phyloP scores from a whole-genome alignment of 805 yeast genomes.

The Starmerella vitae region DNA sequence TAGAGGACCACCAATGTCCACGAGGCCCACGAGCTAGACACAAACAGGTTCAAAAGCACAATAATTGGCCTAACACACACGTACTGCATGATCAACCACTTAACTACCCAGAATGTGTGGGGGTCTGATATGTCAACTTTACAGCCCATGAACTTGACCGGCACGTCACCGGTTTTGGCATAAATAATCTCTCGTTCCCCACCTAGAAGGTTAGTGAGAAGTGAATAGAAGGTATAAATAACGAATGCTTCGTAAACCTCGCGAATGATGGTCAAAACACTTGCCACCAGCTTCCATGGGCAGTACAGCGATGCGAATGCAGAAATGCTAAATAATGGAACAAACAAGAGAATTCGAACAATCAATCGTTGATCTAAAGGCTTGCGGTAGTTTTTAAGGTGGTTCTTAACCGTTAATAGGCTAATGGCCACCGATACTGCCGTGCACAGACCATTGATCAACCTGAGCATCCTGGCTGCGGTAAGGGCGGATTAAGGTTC shows the following conservation, averaged over 20 bases:
- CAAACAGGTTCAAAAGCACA: slow-evolving; percentile 36
- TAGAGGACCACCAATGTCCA: slow-evolving; percentile 49
- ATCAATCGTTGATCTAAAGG: slow-evolving; percentile 79
- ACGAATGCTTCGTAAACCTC: slow-evolving; percentile 95
- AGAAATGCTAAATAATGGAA: slow-evolving; percentile 66
- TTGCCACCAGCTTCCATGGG: slow-evolving; percentile 12
- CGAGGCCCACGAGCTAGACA: slow-evolving; percentile 15
- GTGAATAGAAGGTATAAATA: slow-evolving; percentile 78
- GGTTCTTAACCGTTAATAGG: slow-evolving; percentile 35
- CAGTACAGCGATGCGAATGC: slow-evolving; percentile 46
- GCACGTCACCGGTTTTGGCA: slow-evolving; percentile 53
- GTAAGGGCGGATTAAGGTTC: too few species aligned
- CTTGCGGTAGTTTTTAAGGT: slow-evolving; percentile 62
- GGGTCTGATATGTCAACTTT: slow-evolving; percentile 81
- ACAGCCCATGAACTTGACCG: slow-evolving; percentile 35
- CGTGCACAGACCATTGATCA: slow-evolving; percentile 14
- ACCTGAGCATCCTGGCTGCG: background rate
- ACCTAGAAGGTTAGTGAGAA: slow-evolving; percentile 71
- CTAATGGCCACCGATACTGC: slow-evolving; percentile 33
- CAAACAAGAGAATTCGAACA: slow-evolving; percentile 65
- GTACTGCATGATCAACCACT: slow-evolving; percentile 79
- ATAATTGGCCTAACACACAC: slow-evolving; percentile 87
- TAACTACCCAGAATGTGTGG: slow-evolving; percentile 54
- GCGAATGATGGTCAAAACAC: slow-evolving; percentile 33
- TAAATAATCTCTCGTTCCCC: slow-evolving; percentile 83